Evolutionary conservation across 1,139 yeast species (phyloP).

Genomic region (Kodamaea derodonti): DNA sequence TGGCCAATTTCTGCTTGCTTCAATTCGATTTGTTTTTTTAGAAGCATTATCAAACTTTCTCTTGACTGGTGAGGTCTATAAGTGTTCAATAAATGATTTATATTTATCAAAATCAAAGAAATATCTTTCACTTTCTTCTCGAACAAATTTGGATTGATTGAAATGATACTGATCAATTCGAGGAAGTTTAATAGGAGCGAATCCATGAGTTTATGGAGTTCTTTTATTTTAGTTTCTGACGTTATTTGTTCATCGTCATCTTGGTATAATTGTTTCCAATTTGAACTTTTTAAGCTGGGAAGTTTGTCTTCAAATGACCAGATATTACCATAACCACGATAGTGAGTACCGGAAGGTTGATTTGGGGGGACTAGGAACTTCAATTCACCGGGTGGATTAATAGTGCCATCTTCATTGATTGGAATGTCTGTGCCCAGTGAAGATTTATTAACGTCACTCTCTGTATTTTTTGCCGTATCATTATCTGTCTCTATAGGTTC

Average conservation of each 20-base stretch:
- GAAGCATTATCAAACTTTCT: slow-evolving; percentile 68
- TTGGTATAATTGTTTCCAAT: slow-evolving; percentile 62
- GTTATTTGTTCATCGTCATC: slow-evolving; percentile 43
- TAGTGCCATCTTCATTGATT: not conserved
- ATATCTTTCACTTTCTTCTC: slow-evolving; percentile 67
- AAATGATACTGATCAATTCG: slow-evolving; percentile 70
- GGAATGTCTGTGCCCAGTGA: slow-evolving; percentile 1
- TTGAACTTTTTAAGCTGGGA: slow-evolving; percentile 63
- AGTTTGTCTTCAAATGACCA: slow-evolving; percentile 77
- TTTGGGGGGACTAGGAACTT: slow-evolving; percentile 62
- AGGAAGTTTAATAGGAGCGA: slow-evolving; percentile 68
- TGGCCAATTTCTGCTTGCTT: slow-evolving; percentile 51
- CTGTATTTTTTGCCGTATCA: not conserved
- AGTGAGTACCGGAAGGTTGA: slow-evolving; percentile 56
- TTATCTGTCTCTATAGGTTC: slow-evolving; percentile 2
- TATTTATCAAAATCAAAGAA: slow-evolving; percentile 70
- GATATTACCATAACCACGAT: slow-evolving; percentile 75
- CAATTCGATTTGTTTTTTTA: slow-evolving; percentile 59
- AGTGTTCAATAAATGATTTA: slow-evolving; percentile 78
- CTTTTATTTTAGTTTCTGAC: slow-evolving; percentile 55
- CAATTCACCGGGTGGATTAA: slow-evolving; percentile 32
- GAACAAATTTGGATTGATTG: slow-evolving; percentile 63
- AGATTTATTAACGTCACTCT: slow-evolving; percentile 1
- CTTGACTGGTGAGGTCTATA: slow-evolving; percentile 88
- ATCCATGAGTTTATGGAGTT: slow-evolving; percentile 65